These are phyloP conservation scores for Ceratobasidium sp. DNA, from an alignment of 1,284 basidiomycete genomes.

Conservation along the genomic window DNA sequence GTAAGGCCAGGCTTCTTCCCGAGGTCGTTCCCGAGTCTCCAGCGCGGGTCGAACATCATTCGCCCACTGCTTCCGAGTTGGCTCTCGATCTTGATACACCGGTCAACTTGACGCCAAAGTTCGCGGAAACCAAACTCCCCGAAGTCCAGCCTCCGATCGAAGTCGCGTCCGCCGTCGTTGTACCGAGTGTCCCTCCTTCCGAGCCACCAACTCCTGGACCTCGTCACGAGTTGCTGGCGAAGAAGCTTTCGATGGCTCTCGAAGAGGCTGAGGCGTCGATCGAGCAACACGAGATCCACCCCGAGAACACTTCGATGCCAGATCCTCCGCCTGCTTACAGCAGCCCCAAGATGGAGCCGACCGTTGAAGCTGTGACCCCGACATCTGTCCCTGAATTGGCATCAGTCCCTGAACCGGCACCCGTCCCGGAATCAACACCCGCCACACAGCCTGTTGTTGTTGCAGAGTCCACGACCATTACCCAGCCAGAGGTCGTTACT, in stretches of 20 bases:
- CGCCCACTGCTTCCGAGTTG: background rate
- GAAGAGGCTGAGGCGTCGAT: conserved; percentile 1
- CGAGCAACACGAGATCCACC: conserved; percentile 1
- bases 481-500: background rate
- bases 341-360: conserved; percentile 16
- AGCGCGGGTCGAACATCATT: background rate
- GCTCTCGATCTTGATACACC: background rate
- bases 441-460: background rate
- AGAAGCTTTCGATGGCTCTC: conserved; percentile 20
- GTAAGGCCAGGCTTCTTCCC: background rate
- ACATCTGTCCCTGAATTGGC: conserved; percentile 1
- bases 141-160: background rate
- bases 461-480: background rate
- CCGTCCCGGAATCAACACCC: background rate
- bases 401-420: background rate
- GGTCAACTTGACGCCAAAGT: conserved; percentile 28
- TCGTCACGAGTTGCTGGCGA: conserved; percentile 11
- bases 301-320: conserved; percentile 11
- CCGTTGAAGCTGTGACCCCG: background rate
- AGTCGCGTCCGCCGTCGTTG: background rate
- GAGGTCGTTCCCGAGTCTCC: conserved; percentile 1
- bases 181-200: background rate
- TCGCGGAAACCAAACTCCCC: conserved; percentile 8
- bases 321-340: conserved; percentile 19
- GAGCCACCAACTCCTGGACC: conserved; percentile 1